A percentile compares a stretch with the other conserved stretches of the same genome.
Conservation (phyloP, 495 filamentous ascomycete genomes). For the Trichoderma gamsii region DNA sequence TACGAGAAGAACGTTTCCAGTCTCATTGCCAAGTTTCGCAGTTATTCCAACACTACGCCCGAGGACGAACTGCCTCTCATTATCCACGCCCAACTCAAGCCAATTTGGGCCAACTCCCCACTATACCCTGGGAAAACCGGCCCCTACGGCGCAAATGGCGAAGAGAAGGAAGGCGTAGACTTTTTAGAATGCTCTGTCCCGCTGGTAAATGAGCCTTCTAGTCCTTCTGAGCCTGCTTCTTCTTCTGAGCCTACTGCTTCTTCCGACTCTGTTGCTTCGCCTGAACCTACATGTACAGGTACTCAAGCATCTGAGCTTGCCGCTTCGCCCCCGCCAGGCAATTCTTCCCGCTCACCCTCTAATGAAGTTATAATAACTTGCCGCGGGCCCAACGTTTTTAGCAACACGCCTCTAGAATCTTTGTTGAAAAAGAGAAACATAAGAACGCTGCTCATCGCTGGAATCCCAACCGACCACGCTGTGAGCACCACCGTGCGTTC, state of each 20-base stretch:
- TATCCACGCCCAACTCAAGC: not conserved
- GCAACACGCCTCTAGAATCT: not conserved
- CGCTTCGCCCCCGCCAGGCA: not conserved
- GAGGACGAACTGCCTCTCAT: not conserved
- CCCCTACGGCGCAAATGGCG: not conserved
- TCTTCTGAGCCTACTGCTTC: too few relatives aligned
- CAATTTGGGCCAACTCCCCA: not conserved
- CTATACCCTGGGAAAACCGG: not conserved
- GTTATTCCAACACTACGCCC: not conserved
- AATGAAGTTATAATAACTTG: not conserved
- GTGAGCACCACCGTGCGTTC: not conserved
- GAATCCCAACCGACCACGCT: not conserved
- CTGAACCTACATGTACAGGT: too few relatives aligned
- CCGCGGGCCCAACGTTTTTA: not conserved
- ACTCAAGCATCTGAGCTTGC: not conserved
- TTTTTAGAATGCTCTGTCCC: not conserved
- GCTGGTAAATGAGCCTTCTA: not conserved
- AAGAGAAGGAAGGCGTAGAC: not conserved
- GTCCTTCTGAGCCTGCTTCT: too few relatives aligned
- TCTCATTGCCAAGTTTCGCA: slow-evolving; percentile 3
- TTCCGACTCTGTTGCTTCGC: too few relatives aligned
- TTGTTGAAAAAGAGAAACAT: not conserved
- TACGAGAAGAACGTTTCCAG: not conserved
- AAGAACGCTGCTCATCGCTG: not conserved
- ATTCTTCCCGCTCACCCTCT: not conserved